Conservation (phyloP, 257 asterid species). For the Plectranthus barbatus region DNA sequence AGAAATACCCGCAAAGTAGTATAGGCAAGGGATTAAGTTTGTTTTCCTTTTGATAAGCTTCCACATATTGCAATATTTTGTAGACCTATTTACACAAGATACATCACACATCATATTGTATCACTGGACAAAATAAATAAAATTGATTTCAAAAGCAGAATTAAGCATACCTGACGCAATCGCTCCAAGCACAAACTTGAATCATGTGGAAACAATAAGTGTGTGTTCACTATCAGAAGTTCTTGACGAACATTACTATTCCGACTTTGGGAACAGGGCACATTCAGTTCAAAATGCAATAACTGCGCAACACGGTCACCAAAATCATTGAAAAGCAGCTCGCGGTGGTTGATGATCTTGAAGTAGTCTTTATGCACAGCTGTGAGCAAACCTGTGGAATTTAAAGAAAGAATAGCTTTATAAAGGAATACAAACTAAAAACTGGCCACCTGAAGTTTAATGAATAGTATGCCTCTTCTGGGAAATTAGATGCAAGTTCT, state of each 20-base stretch:
- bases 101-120: background rate
- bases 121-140: background rate
- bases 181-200: constrained; percentile 92
- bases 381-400: constrained; percentile 64
- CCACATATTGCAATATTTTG: constrained; percentile 79
- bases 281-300: constrained; percentile 69
- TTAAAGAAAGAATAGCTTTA: background rate
- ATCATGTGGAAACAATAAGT: constrained; percentile 84
- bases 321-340: constrained; percentile 90
- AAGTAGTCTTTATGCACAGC: constrained; percentile 87
- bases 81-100: constrained; percentile 51
- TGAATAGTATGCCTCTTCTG: background rate
- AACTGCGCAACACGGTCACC: constrained; percentile 99
- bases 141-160: background rate
- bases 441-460: background rate
- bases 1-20: constrained; percentile 77
- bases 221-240: constrained; percentile 92
- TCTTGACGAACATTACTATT: constrained; percentile 58
- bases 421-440: background rate
- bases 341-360: constrained; percentile 67
- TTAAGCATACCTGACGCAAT: constrained; percentile 69
- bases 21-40: constrained; percentile 88
- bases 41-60: constrained; percentile 79
- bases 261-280: constrained; percentile 47
- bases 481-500: background rate